Percentiles rank a stretch among this genome's conserved stretches.
Conservation (phyloP, 176 grass and related monocot species). For the Cenchrus americanus region DNA sequence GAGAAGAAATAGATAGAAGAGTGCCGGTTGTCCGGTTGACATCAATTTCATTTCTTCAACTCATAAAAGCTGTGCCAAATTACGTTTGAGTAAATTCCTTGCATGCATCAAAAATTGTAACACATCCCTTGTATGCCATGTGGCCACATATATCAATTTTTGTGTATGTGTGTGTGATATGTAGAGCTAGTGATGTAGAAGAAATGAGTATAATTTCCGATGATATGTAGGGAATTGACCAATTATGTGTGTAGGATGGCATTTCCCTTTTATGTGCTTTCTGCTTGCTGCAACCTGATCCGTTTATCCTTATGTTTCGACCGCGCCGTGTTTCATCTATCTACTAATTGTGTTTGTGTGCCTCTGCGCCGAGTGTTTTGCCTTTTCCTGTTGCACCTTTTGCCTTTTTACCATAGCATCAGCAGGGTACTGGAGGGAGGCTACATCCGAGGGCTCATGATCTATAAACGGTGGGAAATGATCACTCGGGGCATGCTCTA, state of each 20-base stretch:
- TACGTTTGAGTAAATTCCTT: background rate
- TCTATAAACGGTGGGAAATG: too few species aligned
- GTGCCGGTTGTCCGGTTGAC: too few species aligned
- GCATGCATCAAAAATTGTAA: too few species aligned
- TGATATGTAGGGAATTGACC: too few species aligned
- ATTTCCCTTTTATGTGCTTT: background rate
- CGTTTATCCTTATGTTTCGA: background rate
- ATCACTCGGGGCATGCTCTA: background rate
- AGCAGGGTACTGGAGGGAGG: background rate
- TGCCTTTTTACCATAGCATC: background rate
- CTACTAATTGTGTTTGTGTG: too few species aligned
- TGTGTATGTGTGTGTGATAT: too few species aligned
- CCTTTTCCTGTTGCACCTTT: background rate
- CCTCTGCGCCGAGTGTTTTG: background rate
- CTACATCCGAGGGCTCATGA: background rate
- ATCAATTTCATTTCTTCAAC: background rate
- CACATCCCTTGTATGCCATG: too few species aligned
- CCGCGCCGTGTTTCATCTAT: background rate
- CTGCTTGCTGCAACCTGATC: too few species aligned
- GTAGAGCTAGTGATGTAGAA: too few species aligned
- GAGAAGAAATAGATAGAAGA: too few species aligned
- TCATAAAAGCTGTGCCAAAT: background rate
- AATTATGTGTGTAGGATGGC: background rate
- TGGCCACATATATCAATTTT: too few species aligned
- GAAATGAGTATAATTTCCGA: too few species aligned